Evolutionary conservation across 1,139 yeast genomes (phyloP).

Genomic region (Yamadazyma atmosphaerica): DNA sequence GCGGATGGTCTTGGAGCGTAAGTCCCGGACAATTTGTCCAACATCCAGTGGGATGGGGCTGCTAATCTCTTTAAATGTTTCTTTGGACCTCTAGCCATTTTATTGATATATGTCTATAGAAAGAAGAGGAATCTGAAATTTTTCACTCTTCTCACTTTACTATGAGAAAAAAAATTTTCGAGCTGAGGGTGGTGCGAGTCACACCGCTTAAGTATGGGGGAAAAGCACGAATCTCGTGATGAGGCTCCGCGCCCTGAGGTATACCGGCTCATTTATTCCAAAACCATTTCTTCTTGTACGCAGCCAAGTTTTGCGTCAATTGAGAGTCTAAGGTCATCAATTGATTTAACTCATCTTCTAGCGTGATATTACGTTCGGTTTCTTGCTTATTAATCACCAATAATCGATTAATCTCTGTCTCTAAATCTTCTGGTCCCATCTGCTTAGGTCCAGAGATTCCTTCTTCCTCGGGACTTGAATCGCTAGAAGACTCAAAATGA

Average conservation of each 20-base stretch:
- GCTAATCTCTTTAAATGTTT: conserved; percentile 48
- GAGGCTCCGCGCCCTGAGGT: too few species aligned
- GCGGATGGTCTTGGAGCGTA: conserved; percentile 99
- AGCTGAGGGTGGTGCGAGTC: too few species aligned
- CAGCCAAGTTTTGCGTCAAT: conserved; percentile 29
- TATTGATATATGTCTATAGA: conserved; percentile 7
- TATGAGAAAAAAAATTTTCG: too few species aligned
- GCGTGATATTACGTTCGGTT: conserved; percentile 52
- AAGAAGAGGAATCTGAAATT: not conserved
- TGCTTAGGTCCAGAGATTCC: too few species aligned
- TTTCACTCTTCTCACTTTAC: too few species aligned
- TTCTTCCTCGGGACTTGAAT: too few species aligned
- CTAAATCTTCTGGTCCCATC: conserved; percentile 36
- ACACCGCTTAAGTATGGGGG: conserved; percentile 3
- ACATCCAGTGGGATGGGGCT: conserved; percentile 99
- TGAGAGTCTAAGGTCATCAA: conserved; percentile 28
- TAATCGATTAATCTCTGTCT: conserved; percentile 48
- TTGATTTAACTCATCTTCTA: conserved; percentile 49
- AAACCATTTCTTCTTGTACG: conserved; percentile 20
- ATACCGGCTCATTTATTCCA: too few species aligned
- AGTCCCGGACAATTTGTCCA: conserved; percentile 99
- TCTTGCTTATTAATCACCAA: conserved; percentile 54
- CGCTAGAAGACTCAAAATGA: conserved; percentile 41
- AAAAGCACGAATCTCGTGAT: too few species aligned
- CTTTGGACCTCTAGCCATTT: conserved; percentile 38